Base-by-base conservation (phyloP, 345 rosid genomes). In the Litchi chinensis region DNA sequence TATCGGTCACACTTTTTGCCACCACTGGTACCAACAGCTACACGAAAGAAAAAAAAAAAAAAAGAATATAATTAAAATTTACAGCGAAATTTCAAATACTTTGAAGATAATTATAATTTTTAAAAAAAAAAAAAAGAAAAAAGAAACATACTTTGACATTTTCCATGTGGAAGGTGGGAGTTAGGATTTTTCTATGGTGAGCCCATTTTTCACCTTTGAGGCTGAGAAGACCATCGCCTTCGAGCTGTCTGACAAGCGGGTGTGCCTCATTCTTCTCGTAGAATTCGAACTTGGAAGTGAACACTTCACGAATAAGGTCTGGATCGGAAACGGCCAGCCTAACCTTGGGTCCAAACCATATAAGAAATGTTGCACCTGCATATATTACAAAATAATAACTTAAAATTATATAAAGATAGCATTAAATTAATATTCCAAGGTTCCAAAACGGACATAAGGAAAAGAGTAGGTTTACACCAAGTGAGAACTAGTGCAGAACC, bases 311-410 rank as follows among this genome's bases (percentile, higher is more conserved):
- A 26, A 91, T 88, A 56, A 91, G 87, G 76, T 92, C 97, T 10
- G 97, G 98, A 60, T 93, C 98, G 0, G 98, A 83, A 15, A 95
- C 92, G 0, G 90, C 81, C 26, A 95, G 83, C 43, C 94, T 89
- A 57, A 90, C 93, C n/a, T 90, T 89, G 57, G 95, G 92, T 18
- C 95, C 95, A n/a, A 88, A 80, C 98, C 98, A 95, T 8, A 88
- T 93, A 16, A 94, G 80, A 81, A 93, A 86, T 24, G 94, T 92
- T 15, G 92, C 91, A 69, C 97, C 98, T 95, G 81, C 43, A 37
- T 48, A 10, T 28, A 71, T 26, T 26, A 26, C 28, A 26, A 26
- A 26, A 26, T 26, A 26, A 26, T 26, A 26, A 1, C 57, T 13
- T 52, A 0, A 75, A 3, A 73, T 56, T 6, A 75, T 2, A 12